Base-by-base conservation (phyloP, 2,329 filamentous ascomycete species). In the Epichloe uncinata region DNA sequence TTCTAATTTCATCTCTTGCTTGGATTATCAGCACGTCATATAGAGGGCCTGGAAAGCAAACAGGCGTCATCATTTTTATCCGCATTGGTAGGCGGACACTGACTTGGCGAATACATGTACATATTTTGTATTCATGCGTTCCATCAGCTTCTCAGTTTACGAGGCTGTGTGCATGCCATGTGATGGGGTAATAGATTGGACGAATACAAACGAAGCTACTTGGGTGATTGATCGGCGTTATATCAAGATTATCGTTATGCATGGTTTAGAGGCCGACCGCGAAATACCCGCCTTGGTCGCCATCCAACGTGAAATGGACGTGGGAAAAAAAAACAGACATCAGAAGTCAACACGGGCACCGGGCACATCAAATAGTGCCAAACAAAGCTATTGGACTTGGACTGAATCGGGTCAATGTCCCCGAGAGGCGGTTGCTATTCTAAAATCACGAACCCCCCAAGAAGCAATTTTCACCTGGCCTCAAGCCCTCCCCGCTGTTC, bases 371-470 rank as follows among this genome's bases (percentile, higher is more conserved):
- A 6, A 2, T 15, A 16, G 18, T 26, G 26, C 9, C 22, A 33
- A 44, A 22, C 22, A 44, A 18, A 44, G 42, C 42, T 4, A 44
- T 9, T 44, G 20, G 41, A 34, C 34, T 9, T 44, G 20, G 41
- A 34, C 34, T n/a, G 18, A 48, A n/a, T 42, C 9, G 26, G 9
- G 13, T 11, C 33, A 16, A 34, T 48, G 26, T n/a, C 20, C 34
- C 41, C 26, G 38, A 43, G 35, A 36, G 18, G 40, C 40, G 4
- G 38, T 34, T 43, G 20, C 40, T 36, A 7, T 26, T 42, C 30
- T 42, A 48, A 48, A 47, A 42, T n/a, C 46, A 48, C 40, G 18
- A 43, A 34, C 43, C 26, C n/a, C 18, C 18, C 30, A 15, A 35
- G 30, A 36, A 45, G 18, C 43, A 11, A 12, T 15, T 11, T 5